phyloP scores from a whole-genome alignment of 805 yeast genomes.

The Priceomyces fermenticarens region DNA sequence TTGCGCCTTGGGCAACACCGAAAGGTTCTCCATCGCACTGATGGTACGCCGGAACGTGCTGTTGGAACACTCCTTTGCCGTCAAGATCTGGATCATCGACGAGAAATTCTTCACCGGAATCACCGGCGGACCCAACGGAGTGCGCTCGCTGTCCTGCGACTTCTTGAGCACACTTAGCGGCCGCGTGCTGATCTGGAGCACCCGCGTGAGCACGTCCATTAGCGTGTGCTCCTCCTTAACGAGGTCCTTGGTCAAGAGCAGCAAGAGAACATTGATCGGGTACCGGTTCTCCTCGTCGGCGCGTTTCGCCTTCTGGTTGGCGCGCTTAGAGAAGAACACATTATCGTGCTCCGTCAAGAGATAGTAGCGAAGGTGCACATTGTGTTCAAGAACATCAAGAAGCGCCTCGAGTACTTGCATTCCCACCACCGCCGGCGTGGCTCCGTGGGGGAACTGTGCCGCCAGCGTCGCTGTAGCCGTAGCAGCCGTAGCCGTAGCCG shows the following conservation, averaged over 20 bases:
- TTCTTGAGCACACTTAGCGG: slow-evolving; percentile 59
- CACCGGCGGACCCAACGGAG: slow-evolving; percentile 49
- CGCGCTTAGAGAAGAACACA: slow-evolving; percentile 32
- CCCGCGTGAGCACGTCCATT: slow-evolving; percentile 73
- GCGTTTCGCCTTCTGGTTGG: slow-evolving; percentile 28
- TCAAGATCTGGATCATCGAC: slow-evolving; percentile 61
- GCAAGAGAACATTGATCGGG: slow-evolving; percentile 69
- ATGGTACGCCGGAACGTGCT: slow-evolving; percentile 82
- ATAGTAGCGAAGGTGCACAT: slow-evolving; percentile 65
- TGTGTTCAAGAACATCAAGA: slow-evolving; percentile 65
- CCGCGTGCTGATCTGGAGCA: slow-evolving; percentile 73
- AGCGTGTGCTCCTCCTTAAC: slow-evolving; percentile 70
- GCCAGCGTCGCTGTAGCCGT: too few relatives aligned
- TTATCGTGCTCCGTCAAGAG: slow-evolving; percentile 73
- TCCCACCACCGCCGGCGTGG: slow-evolving; percentile 69
- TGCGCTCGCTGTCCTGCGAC: slow-evolving; percentile 23
- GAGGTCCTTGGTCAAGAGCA: slow-evolving; percentile 58
- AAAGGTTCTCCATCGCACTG: slow-evolving; percentile 74
- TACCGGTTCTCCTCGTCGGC: slow-evolving; percentile 34
- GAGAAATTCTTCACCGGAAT: slow-evolving; percentile 63
- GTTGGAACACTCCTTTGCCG: slow-evolving; percentile 81
- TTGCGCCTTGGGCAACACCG: slow-evolving; percentile 59
- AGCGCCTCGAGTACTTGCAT: slow-evolving; percentile 75
- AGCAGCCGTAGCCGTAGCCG: too few relatives aligned
- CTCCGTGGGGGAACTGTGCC: slow-evolving; percentile 53